Evolutionary conservation across 2,329 filamentous ascomycete species (phyloP).

Genomic region (Sordariomycetes sp.): DNA sequence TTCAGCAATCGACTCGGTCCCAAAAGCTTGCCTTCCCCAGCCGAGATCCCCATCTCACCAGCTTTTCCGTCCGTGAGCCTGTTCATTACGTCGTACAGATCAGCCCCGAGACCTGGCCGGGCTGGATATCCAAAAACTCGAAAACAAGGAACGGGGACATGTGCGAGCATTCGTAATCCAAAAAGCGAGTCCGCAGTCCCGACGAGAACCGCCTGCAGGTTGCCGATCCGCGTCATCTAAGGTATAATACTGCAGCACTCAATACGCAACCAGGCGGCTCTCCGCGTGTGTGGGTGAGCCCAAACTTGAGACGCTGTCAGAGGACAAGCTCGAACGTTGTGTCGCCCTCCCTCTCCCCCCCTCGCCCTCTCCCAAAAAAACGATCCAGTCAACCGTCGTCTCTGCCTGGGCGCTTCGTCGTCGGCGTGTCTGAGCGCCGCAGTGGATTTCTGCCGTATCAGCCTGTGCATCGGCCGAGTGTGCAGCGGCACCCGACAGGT

Average conservation of each 20-base stretch:
- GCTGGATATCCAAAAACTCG: neutral
- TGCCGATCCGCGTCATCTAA: neutral
- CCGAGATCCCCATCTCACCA: neutral
- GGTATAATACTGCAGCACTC: neutral
- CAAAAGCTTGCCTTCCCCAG: neutral
- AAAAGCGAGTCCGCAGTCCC: neutral
- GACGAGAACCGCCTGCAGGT: neutral
- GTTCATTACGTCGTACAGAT: neutral
- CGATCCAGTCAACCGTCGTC: neutral
- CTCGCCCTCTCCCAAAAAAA: neutral
- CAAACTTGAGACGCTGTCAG: neutral
- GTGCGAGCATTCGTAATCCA: neutral
- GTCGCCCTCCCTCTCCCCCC: neutral
- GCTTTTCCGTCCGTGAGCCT: neutral
- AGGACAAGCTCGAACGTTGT: neutral
- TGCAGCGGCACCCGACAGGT: neutral
- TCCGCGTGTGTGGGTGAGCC: neutral
- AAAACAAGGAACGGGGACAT: neutral
- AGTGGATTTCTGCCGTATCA: neutral
- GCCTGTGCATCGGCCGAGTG: neutral
- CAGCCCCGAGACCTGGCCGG: too few relatives aligned
- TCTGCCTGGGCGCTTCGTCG: neutral
- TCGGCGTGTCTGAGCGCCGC: neutral
- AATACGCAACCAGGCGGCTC: neutral
- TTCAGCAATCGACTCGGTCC: neutral